These are phyloP conservation scores for Phalaenopsis equestris DNA, from an alignment of 106 monocot genomes.

Conservation along the genomic window DNA sequence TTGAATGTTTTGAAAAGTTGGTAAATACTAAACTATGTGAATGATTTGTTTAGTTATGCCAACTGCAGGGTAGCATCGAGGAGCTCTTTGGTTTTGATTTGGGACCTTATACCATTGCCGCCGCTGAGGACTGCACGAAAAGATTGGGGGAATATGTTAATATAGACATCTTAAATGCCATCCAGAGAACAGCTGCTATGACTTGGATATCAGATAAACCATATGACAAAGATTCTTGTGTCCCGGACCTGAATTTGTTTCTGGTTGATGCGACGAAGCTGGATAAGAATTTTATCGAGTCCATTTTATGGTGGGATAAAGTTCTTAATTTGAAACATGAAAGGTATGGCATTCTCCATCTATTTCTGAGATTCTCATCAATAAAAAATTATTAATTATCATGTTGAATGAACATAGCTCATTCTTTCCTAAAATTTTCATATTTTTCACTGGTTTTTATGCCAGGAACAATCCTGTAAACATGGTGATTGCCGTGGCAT, in stretches of 20 bases:
- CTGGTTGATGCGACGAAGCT: conserved; percentile 44
- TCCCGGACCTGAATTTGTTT: conserved; percentile 52
- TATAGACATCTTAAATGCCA: conserved; percentile 60
- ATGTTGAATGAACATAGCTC: no score
- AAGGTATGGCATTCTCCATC: conserved; percentile 22
- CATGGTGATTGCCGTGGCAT: conserved; percentile 33
- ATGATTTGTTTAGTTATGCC: neutral
- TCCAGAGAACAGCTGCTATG: conserved; percentile 65
- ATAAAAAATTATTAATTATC: no score
- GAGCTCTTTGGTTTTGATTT: conserved; percentile 59
- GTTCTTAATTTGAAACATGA: conserved; percentile 35
- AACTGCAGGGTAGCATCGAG: conserved; percentile 54
- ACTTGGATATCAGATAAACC: conserved; percentile 56
- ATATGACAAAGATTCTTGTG: conserved; percentile 53
- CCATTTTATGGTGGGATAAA: conserved; percentile 62
- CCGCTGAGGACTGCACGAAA: conserved; percentile 51
- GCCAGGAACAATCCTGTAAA: conserved; percentile 31
- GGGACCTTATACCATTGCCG: conserved; percentile 41
- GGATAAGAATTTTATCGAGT: conserved; percentile 29
- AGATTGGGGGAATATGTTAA: conserved; percentile 47
- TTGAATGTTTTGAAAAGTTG: no score
- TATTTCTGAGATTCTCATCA: no score
- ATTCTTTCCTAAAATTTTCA: neutral
- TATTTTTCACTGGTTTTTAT: neutral
- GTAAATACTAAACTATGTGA: no score